Base-by-base conservation (phyloP, 108 stramenopile genomes). In the Asterionellopsis glacialis region DNA sequence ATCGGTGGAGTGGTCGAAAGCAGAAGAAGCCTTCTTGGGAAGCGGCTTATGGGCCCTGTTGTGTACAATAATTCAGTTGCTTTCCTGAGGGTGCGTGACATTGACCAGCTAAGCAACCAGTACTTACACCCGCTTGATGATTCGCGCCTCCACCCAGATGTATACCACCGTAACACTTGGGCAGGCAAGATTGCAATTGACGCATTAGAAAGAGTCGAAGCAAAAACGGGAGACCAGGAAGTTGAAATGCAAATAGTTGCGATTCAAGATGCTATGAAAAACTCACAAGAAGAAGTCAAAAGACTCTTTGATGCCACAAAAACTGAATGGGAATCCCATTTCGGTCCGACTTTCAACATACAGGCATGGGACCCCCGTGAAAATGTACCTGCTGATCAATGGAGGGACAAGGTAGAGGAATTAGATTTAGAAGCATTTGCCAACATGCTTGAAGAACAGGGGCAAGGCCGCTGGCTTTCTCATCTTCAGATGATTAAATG, bases 11-110 rank as follows among this genome's bases (percentile, higher is more conserved):
- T 76, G 11, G 77, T 90, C 6, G 66, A 79, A 19, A 79, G 72
- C 19, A 65, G 87, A 23, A 83, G 77, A 41, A 82, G 64, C 2
- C 48, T 95, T 13, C 75, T 87, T 53, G 73, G 75, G 41, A 82
- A 90, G 47, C 55, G 86, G 38, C 74, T 92, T 12, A 61, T 94
- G 60, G 83, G 87, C 18, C 82, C 78, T 9, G 73, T 92, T 45
- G 96, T 97, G 10, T 97, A 87, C 74, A 88, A 88, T 57, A 97
- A 97, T 69, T 61, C 93, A 7, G 88, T 89, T 65, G 91, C 88
- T 16, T 96, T 95, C 68, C 64, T 97, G 4, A 70, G 90, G 57
- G 76, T 97, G 52, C 76, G 84, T 43, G 76, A 70, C 21, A 72
- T 61, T 11, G 85, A 87, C 44, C 72, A 79, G 56, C 53, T 77